Evolutionary conservation across 306 rosid species (phyloP), one percentile per base, ranked within the genome.

Genomic region (Boehmeria nivea): DNA sequence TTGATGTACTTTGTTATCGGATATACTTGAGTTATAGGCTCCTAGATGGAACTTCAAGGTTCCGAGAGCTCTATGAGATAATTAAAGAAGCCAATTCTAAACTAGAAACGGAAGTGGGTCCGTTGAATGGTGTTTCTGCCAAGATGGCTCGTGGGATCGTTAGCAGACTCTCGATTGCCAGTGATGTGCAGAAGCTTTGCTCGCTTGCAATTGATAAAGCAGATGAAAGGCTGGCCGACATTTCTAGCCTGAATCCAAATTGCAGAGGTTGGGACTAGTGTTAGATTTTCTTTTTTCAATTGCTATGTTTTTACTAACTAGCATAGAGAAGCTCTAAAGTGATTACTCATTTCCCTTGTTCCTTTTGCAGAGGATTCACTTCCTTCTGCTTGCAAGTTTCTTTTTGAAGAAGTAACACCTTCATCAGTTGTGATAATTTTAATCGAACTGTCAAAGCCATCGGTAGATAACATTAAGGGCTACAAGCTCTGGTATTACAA

Each of bases 341-440:
- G 60, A 38, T 74, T 61, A 64, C 55, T 54, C 46, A 68, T 60
- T 61, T 57, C 51, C 54, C 66, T 52, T 24, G 43, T 39, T 53
- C 44, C 18, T 43, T 59, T 21, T 48, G 51, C 95, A 93, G 99
- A 87, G 77, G 99, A 81, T 62, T 93, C 99, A 7, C 95, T 93
- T 70, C 99, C 99, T 45, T 88, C 99, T 47, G 99, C 99, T 51
- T 93, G 99, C 93, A 93, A 87, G 81, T 88, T 85, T 78, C 67
- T 93, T 67, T 93, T 87, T 67, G 96, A 93, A 79, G 95, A 85
- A 78, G 78, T 83, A 49, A 61, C 88, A 51, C 70, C 89, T 54
- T 77, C 89, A 43, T 83, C 95, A 2, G 94, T 93, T 58, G 83
- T 83, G 65, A 87, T 93, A 43, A 77, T 93, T 64, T 73, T 93